These are phyloP conservation scores for Wickerhamiella hasegawae DNA, from an alignment of 805 yeast genomes.

Conservation along the genomic window DNA sequence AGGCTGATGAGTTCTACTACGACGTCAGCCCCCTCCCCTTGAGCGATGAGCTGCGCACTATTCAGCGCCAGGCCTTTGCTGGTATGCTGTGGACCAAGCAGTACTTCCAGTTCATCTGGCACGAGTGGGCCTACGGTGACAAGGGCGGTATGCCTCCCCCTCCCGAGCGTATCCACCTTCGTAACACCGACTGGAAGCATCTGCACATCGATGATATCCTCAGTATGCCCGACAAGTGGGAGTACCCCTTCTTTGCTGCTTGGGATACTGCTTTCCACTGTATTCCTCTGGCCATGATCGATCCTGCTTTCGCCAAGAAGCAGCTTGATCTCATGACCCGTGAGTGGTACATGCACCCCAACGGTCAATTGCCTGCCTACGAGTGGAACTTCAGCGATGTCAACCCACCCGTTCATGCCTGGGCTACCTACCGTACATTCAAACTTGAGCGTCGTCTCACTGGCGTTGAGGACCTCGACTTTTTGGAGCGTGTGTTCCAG, in stretches of 20 bases:
- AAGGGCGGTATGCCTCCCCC: conserved; percentile 66
- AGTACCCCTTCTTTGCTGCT: conserved; percentile 88
- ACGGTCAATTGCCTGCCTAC: conserved; percentile 94
- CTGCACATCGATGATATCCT: conserved; percentile 74
- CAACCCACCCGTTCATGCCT: conserved; percentile 96
- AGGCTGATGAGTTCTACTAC: conserved; percentile 89
- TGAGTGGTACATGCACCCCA: conserved; percentile 97
- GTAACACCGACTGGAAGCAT: conserved; percentile 82
- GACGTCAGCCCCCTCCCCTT: conserved; percentile 73
- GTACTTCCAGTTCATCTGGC: conserved; percentile 72
- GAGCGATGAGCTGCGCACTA: conserved; percentile 58
- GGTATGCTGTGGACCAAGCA: conserved; percentile 91
- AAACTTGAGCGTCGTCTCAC: conserved; percentile 76
- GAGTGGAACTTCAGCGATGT: conserved; percentile 94
- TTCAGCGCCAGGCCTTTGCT: conserved; percentile 88
- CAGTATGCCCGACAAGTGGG: conserved; percentile 91
- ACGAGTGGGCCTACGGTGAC: conserved; percentile 80
- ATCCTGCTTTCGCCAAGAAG: conserved; percentile 78
- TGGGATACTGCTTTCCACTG: conserved; percentile 97
- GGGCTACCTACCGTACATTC: conserved; percentile 80
- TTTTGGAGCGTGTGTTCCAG: conserved; percentile 85
- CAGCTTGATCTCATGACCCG: conserved; percentile 75
- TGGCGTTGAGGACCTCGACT: conserved; percentile 64
- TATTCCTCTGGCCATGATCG: conserved; percentile 82
- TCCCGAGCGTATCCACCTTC: conserved; percentile 64